Evolutionary conservation across 1,284 basidiomycete genomes (phyloP), one percentile per base, ranked within the genome.

Genomic region (Fomitopsis palustris): DNA sequence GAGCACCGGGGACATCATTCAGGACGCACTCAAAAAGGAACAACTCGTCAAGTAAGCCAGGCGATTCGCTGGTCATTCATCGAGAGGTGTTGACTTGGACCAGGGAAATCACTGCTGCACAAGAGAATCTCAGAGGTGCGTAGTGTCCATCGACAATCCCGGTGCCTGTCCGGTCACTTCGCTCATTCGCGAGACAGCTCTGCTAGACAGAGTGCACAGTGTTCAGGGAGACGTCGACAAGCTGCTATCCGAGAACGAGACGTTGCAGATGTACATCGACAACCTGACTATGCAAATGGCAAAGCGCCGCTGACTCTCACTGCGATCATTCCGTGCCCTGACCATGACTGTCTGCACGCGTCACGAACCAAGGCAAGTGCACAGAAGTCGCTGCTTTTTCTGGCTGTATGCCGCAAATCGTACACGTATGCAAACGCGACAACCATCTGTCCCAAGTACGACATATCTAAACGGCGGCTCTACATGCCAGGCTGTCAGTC

Each of bases 201-300:
- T 93, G 61, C 69, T 90, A 31, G 76, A 77, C n/a, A 83, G 88
- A 59, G 85, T 89, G 1, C 81, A 87, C 62, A 73, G 76, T 21
- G 85, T 90, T 4, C 88, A 93, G 71, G 79, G 78, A 57, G 92
- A 94, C 65, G 81, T 90, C 17, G 87, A 90, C 61, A 92, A 90
- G 70, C 78, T 93, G 21, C 76, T 79, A 2, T 87, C 89, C 0
- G 88, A 88, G 58, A 94, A 94, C 65, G 85, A 87, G 62, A 93
- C 87, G 4, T 74, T 94, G 57, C 92, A 94, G 70, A 89, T 88
- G 84, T 94, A 94, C 69, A 93, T 93, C 67, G 91, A 94, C 70
- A 94, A 94, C 66, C 70, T 94, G 62, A 93, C 92, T 0, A 80
- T 89, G 69, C 87, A 93, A 72, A 90, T 92, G 84, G 88, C 89